phyloP scores from a whole-genome alignment of 2,329 filamentous ascomycete genomes.

The Fusarium verrucosum region DNA sequence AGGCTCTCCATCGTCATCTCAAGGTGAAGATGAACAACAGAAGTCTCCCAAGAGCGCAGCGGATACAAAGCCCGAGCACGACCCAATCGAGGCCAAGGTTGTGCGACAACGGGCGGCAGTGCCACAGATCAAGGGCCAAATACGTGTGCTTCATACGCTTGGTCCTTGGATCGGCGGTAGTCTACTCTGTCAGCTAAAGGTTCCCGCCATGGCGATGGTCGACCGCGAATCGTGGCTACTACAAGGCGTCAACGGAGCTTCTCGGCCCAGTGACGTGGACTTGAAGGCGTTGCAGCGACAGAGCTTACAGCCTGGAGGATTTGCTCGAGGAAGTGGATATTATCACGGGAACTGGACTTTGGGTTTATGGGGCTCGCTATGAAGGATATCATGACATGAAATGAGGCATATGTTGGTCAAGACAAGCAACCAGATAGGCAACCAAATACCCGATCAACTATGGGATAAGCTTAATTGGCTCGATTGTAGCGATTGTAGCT shows the following conservation, averaged over 20 bases:
- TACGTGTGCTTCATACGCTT: conserved; percentile 74
- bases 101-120: conserved; percentile 48
- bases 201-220: conserved; percentile 73
- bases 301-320: conserved; percentile 67
- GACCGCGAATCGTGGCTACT: conserved; percentile 77
- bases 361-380: conserved; percentile 67
- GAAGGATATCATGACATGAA: conserved; percentile 2
- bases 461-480: not conserved
- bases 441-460: conserved; percentile 26
- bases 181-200: conserved; percentile 72
- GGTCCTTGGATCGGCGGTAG: conserved; percentile 81
- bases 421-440: not conserved
- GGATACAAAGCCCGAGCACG: conserved; percentile 41
- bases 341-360: conserved; percentile 67
- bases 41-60: conserved; percentile 35
- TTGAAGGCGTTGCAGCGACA: conserved; percentile 67
- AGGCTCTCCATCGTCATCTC: conserved; percentile 37
- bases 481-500: no score
- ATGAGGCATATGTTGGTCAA: not conserved
- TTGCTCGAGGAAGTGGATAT: conserved; percentile 51
- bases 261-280: conserved; percentile 67
- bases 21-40: conserved; percentile 39
- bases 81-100: conserved; percentile 52
- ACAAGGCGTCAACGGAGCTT: conserved; percentile 71
- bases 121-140: conserved; percentile 62